Evolutionary conservation across 2,329 filamentous ascomycete genomes (phyloP), one percentile per base, ranked within the genome.

Genomic region (Sarocladium brachiariae): DNA sequence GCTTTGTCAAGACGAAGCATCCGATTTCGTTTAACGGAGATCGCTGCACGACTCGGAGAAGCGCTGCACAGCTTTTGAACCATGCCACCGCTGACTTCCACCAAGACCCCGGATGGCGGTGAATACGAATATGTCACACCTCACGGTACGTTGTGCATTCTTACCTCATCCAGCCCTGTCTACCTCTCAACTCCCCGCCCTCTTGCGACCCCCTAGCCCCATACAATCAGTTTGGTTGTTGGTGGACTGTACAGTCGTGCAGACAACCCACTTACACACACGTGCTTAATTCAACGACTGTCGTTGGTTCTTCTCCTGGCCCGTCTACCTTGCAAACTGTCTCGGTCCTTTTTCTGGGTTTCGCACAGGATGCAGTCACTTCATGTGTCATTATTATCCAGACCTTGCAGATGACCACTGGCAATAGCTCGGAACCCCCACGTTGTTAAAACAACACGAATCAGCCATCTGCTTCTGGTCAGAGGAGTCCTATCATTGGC

Each of bases 61-160:
- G 13, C 7, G n/a, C 35, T 8, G 35, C 7, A 18, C 19, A 25
- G 7, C 25, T 31, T 3, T 4, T 7, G 16, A 10, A 16, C 8
- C n/a, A 47, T 47, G 43, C 43, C 43, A 23, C 43, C 25, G 4
- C 25, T 47, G 27, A n/a, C 24, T 19, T 47, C 43, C 6, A 31
- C 43, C 16, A 31, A 19, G n/a, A 14, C 43, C 27, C 43, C 43
- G 21, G 43, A 33, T 19, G 43, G 43, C 27, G 72, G 70, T 55
- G 60, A 61, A 56, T 60, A 62, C 52, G 63, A 68, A 55, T 76
- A 72, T 66, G 70, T 80, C 57, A 70, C 68, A 59, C 77, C 77
- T 65, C 76, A 80, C 66, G 77, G 77, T 80, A 66, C 74, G 77
- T 68, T 61, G 35, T 52, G 18, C 25, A 13, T 30, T 16, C 27